phyloP scores from a whole-genome alignment of 2,329 filamentous ascomycete species.

The Aspergillus unguis region DNA sequence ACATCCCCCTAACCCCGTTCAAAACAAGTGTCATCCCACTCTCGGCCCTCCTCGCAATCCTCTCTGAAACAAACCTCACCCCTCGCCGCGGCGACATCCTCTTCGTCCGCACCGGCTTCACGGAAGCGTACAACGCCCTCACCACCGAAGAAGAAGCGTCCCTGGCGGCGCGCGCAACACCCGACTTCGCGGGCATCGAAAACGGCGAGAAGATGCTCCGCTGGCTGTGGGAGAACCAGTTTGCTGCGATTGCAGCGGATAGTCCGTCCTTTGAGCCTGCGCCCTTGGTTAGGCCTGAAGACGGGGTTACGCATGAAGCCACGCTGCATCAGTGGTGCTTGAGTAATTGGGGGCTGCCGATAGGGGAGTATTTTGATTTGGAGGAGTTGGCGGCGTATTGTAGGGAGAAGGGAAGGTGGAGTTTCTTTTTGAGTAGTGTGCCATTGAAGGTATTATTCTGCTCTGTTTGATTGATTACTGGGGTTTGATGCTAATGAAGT shows the following conservation, averaged over 20 bases:
- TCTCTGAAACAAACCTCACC: conserved; percentile 41
- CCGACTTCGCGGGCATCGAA: conserved; percentile 44
- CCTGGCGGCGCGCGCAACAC: conserved; percentile 28
- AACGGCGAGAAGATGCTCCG: conserved; percentile 48
- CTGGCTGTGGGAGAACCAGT: conserved; percentile 58
- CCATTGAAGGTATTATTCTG: conserved; percentile 40
- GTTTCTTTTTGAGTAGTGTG: conserved; percentile 50
- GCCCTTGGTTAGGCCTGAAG: conserved; percentile 32
- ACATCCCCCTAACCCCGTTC: conserved; percentile 40
- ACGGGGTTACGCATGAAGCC: conserved; percentile 27
- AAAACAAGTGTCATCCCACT: conserved; percentile 44
- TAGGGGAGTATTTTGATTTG: conserved; percentile 47
- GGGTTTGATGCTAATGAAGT: not conserved
- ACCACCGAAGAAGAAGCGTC: conserved; percentile 37
- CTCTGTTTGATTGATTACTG: not conserved
- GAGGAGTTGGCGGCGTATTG: conserved; percentile 41
- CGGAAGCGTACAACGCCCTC: conserved; percentile 42
- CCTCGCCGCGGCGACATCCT: conserved; percentile 53
- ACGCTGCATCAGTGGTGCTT: conserved; percentile 35
- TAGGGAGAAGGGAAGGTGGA: conserved; percentile 34
- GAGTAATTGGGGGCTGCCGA: conserved; percentile 49
- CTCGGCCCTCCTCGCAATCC: conserved; percentile 44
- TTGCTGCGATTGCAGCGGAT: conserved; percentile 57
- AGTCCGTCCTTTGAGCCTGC: conserved; percentile 50
- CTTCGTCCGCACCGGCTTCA: conserved; percentile 55